Evolutionary conservation across 805 yeast species (phyloP).

Genomic region (Candida ulmi): DNA sequence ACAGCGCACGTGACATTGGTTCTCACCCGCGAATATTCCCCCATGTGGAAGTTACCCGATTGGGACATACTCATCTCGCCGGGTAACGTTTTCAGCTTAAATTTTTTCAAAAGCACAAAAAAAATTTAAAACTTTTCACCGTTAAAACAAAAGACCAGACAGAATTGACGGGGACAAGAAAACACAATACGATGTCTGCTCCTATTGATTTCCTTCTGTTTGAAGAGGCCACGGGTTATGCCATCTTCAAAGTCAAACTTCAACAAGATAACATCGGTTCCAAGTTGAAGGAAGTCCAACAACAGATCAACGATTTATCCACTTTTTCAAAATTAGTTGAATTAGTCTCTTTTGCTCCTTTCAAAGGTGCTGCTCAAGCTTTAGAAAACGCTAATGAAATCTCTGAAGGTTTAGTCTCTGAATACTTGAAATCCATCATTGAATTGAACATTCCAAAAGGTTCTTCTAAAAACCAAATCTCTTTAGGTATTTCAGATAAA

Average conservation of each 20-base stretch:
- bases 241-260: conserved; percentile 86
- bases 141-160: not conserved
- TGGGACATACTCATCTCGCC: not conserved
- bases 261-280: conserved; percentile 95
- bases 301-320: conserved; percentile 78
- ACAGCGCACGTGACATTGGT: too few species aligned
- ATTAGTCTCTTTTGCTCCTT: conserved; percentile 93
- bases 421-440: conserved; percentile 80
- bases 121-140: not conserved
- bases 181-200: conserved; percentile 49
- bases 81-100: not conserved
- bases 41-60: not conserved
- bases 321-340: conserved; percentile 89
- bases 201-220: conserved; percentile 86
- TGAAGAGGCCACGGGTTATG: conserved; percentile 99
- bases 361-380: conserved; percentile 99
- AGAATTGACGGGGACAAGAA: not conserved
- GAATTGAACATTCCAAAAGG: conserved; percentile 87
- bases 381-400: conserved; percentile 97
- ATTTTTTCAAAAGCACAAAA: not conserved
- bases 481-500: conserved; percentile 88
- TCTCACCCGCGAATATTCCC: not conserved
- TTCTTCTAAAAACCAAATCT: conserved; percentile 54
- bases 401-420: conserved; percentile 94
- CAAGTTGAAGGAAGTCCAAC: conserved; percentile 89